Conservation (phyloP, 192 early-diverging fungal genomes). For the Helicostylum pulchrum region DNA sequence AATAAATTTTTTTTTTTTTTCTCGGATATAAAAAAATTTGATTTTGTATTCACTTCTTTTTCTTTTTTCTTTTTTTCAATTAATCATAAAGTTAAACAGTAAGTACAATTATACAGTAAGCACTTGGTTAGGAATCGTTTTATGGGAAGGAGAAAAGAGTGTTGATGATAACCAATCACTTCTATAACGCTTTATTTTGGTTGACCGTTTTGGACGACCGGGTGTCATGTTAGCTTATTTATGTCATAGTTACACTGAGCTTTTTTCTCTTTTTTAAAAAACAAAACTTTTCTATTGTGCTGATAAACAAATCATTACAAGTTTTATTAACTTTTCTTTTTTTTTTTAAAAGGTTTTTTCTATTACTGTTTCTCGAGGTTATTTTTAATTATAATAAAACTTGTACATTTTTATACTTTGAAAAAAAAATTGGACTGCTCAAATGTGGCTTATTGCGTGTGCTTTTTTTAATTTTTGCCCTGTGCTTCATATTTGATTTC, state of each 20-base stretch:
- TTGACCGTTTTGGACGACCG: conserved; percentile 18
- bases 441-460: too few species aligned
- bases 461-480: too few species aligned
- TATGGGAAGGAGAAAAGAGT: not conserved
- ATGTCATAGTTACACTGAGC: conserved; percentile 25
- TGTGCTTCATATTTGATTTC: not conserved
- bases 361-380: too few species aligned
- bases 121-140: too few species aligned
- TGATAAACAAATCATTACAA: too few species aligned
- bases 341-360: too few species aligned
- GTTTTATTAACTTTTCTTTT: too few species aligned
- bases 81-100: not conserved
- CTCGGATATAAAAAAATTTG: conserved; percentile 2
- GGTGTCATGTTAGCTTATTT: conserved; percentile 16
- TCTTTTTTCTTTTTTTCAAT: not conserved
- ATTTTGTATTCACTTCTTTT: not conserved
- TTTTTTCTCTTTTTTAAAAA: not conserved
- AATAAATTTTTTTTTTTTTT: conserved; percentile 3
- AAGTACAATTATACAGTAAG: conserved; percentile 5
- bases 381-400: too few species aligned
- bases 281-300: too few species aligned
- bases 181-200: conserved; percentile 17
- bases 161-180: conserved; percentile 16
- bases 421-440: too few species aligned
- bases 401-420: too few species aligned